Evolutionary conservation across 352 stramenopile species (phyloP).

Genomic region (Blastocystis sp.): DNA sequence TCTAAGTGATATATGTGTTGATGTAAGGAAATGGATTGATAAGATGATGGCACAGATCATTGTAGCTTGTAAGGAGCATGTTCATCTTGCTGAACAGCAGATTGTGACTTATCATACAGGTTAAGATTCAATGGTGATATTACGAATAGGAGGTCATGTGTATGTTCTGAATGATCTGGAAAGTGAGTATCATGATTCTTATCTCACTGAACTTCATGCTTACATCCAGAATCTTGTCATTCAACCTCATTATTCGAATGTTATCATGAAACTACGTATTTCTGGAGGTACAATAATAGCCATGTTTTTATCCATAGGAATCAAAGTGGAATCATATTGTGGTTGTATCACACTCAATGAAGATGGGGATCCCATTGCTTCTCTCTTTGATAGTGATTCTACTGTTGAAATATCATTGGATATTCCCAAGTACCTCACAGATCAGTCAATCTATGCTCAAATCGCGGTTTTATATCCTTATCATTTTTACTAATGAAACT

Average conservation of each 20-base stretch:
- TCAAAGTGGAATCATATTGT: background rate
- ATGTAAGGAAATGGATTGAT: background rate
- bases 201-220: background rate
- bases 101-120: background rate
- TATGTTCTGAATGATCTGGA: too few species aligned
- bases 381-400: background rate
- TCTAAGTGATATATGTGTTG: background rate
- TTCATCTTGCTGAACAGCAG: conserved; percentile 49
- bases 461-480: conserved; percentile 28
- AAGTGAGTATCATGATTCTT: too few species aligned
- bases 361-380: background rate
- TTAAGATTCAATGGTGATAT: background rate
- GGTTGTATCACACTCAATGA: background rate
- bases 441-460: background rate
- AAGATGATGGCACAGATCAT: background rate
- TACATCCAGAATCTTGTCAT: conserved; percentile 45
- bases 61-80: background rate
- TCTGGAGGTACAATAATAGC: background rate
- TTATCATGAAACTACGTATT: conserved; percentile 21
- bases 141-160: too few species aligned
- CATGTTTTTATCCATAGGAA: background rate
- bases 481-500: background rate
- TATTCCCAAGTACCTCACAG: conserved; percentile 43
- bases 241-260: conserved; percentile 4
- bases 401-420: conserved; percentile 28